Conservation (phyloP, 2,329 filamentous ascomycete species). For the Fusarium marasasianum region DNA sequence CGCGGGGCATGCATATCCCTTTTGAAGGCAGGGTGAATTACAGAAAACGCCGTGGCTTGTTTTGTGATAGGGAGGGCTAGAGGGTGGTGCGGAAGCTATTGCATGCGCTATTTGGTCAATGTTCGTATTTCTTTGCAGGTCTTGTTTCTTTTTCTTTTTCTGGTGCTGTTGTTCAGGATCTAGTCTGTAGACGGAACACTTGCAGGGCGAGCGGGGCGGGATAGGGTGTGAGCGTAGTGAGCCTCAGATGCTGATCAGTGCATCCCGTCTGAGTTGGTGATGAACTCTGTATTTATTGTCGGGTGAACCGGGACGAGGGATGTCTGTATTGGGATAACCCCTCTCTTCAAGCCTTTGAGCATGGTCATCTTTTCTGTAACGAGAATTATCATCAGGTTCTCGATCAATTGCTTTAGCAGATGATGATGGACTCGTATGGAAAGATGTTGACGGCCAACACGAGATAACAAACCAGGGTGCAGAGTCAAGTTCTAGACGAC, state of each 20-base stretch:
- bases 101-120: background rate
- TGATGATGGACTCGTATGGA: background rate
- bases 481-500: background rate
- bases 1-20: slow-evolving; percentile 12
- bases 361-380: background rate
- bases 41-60: slow-evolving; percentile 11
- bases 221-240: slow-evolving; percentile 17
- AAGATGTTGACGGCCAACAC: background rate
- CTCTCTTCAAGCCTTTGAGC: background rate
- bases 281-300: slow-evolving; percentile 15
- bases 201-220: background rate
- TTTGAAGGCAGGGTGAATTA: background rate
- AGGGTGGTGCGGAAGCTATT: background rate
- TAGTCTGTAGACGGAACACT: background rate
- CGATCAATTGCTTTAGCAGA: background rate
- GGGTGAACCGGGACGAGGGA: slow-evolving; percentile 13
- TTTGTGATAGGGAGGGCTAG: slow-evolving; percentile 5
- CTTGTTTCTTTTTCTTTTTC: background rate
- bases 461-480: background rate
- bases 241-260: background rate
- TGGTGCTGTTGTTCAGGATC: background rate
- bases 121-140: slow-evolving; percentile 13
- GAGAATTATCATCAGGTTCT: background rate
- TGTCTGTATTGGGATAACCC: background rate
- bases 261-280: background rate